Evolutionary conservation across 768 basidiomycete species (phyloP).

Genomic region (Termitomyces titanicus): DNA sequence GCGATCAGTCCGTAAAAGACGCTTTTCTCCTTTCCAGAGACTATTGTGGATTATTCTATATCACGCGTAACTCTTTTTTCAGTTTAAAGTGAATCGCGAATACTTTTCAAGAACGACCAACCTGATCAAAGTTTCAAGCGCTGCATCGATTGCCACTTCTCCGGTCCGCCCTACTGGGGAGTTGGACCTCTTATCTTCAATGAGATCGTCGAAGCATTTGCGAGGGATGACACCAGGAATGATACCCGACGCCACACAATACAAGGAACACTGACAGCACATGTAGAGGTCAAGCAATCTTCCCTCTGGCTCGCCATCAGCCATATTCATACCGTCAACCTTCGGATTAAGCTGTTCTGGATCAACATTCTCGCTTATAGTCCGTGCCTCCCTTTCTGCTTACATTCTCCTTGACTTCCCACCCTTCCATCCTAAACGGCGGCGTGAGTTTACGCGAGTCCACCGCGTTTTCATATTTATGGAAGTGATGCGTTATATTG

Average conservation of each 20-base stretch:
- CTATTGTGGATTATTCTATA: too few relatives aligned
- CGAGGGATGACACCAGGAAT: constrained; percentile 72
- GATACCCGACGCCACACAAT: constrained; percentile 62
- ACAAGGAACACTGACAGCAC: constrained; percentile 81
- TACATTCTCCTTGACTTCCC: constrained; percentile 51
- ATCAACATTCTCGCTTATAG: constrained; percentile 33
- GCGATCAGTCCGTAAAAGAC: not conserved
- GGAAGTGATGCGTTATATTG: constrained; percentile 80
- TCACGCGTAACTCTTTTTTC: too few relatives aligned
- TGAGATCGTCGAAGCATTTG: constrained; percentile 58
- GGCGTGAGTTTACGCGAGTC: constrained; percentile 63
- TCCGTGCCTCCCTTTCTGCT: constrained; percentile 47
- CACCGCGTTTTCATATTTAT: constrained; percentile 66
- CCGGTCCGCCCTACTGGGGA: constrained; percentile 53
- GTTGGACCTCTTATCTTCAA: constrained; percentile 54
- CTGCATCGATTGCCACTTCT: constrained; percentile 50
- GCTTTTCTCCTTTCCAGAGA: too few relatives aligned
- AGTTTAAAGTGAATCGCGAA: too few relatives aligned
- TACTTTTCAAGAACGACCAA: too few relatives aligned
- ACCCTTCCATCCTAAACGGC: constrained; percentile 54
- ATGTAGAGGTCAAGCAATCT: constrained; percentile 72
- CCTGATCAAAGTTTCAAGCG: constrained; percentile 65
- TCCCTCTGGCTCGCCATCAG: constrained; percentile 40
- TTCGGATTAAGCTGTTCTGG: constrained; percentile 25
- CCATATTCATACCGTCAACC: constrained; percentile 31